A percentile compares a stretch with the other conserved stretches of the same genome.
Conservation (phyloP, 108 stramenopile species). For the Conticribra weissflogii region DNA sequence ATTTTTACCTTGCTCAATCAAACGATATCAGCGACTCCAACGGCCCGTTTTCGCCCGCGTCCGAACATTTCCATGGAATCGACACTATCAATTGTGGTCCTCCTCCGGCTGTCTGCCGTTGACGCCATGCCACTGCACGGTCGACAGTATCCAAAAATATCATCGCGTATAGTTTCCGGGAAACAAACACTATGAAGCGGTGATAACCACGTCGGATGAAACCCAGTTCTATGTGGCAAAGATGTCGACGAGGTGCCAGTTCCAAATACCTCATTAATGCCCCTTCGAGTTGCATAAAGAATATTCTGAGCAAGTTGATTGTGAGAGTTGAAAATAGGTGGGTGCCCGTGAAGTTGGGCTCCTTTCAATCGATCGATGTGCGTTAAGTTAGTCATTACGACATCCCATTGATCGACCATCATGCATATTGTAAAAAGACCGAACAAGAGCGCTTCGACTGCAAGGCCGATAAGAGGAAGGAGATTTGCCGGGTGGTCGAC, state of each 20-base stretch:
- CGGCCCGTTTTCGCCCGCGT: constrained; percentile 8
- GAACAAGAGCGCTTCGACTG: constrained; percentile 89
- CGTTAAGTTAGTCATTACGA: constrained; percentile 89
- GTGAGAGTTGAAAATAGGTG: constrained; percentile 22
- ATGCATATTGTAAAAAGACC: constrained; percentile 98
- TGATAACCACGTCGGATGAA: constrained; percentile 81
- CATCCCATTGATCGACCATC: constrained; percentile 96
- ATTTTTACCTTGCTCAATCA: no score
- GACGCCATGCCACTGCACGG: constrained; percentile 49
- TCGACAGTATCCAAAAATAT: constrained; percentile 86
- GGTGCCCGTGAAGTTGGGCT: constrained; percentile 34
- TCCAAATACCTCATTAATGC: constrained; percentile 85
- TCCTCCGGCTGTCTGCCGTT: constrained; percentile 3
- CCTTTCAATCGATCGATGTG: constrained; percentile 98
- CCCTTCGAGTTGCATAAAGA: constrained; percentile 28
- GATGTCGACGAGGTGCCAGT: constrained; percentile 14
- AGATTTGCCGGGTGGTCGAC: constrained; percentile 79
- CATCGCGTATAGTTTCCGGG: constrained; percentile 67
- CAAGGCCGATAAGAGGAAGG: constrained; percentile 64
- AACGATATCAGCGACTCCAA: constrained; percentile 25
- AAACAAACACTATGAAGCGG: constrained; percentile 82
- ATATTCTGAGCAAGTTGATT: constrained; percentile 37
- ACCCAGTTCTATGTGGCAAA: constrained; percentile 16
- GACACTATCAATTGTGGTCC: not conserved
- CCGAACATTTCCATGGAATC: constrained; percentile 33